Evolutionary conservation across 139 green algal genomes (phyloP).

Genomic region (Picochlorum sp.): DNA sequence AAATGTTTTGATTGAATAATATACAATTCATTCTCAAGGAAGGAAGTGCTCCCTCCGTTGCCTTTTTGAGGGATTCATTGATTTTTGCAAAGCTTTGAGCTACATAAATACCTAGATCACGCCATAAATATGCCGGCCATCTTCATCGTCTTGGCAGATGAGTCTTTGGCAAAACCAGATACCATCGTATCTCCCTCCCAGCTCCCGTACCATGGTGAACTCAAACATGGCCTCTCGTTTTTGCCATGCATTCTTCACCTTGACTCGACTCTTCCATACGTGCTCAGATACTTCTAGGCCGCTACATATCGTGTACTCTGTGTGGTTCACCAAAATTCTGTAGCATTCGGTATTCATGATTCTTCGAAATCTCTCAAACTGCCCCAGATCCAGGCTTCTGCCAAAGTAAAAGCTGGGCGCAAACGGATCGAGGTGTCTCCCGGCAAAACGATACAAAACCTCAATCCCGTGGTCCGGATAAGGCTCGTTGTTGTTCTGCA

Average conservation of each 20-base stretch:
- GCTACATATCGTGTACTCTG: constrained; percentile 4
- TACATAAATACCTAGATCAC: not conserved
- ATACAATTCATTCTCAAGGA: too few relatives aligned
- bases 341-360: constrained; percentile 31
- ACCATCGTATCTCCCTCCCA: constrained; percentile 26
- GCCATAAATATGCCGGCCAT: constrained; percentile 8
- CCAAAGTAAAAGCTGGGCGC: constrained; percentile 24
- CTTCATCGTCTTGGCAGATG: not conserved
- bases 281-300: constrained; percentile 18
- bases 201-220: constrained; percentile 19
- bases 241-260: constrained; percentile 7
- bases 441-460: constrained; percentile 18
- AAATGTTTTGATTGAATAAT: too few relatives aligned
- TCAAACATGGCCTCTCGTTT: constrained; percentile 10
- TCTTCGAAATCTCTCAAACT: constrained; percentile 29
- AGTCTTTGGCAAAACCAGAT: constrained; percentile 14
- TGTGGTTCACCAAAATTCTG: constrained; percentile 14
- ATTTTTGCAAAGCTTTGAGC: too few relatives aligned
- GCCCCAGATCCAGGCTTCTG: constrained; percentile 14
- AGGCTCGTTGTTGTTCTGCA: constrained; percentile 29
- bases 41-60: too few relatives aligned
- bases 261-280: constrained; percentile 19
- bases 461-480: constrained; percentile 25
- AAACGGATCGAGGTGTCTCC: constrained; percentile 15
- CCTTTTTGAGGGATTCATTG: too few relatives aligned